Evolutionary conservation across 495 filamentous ascomycete species (phyloP), one percentile per base, ranked within the genome.

Genomic region (Immersiella caudata): DNA sequence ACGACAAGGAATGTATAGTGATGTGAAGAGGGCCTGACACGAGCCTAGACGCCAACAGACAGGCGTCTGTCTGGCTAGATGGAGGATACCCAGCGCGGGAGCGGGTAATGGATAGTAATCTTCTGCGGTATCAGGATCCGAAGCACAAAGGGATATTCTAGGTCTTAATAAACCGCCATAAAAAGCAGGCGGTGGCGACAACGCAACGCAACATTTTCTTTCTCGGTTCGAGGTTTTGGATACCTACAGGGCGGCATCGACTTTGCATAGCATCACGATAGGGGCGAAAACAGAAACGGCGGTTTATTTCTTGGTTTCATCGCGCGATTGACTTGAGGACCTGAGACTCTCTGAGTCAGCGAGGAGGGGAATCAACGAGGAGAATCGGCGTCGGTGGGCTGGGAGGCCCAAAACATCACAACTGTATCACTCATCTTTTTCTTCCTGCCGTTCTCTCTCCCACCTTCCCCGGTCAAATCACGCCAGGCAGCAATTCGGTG

Each of bases 1-100:
- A 85, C 36, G 84, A 86, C 51, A 85, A 85, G 72, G 84, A 88
- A 24, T 88, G 86, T 71, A 70, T 82, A 56, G 80, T 88, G 68
- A 88, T 88, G 86, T 88, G 80, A 85, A 12, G 21, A 33, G 26
- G 54, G 35, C 21, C 20, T 33, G 29, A 33, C 29, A 33, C 4
- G 29, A 51, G 20, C 7, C 26, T 52, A 22, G 49, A 14, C 49
- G 22, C 36, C 11, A 25, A 22, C 3, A n/a, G 36, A 26, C 36
- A n/a, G 12, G 36, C 12, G 24, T 24, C 21, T 20, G 35, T 22
- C 14, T 3, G 20, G 6, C 6, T 8, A 35, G 21, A 40, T 2
- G 50, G 50, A 52, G 25, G 9, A 51, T 20, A 36, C 50, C 46
- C 46, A 54, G 46, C n/a, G 25, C 26, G 61, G 33, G 57, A 27